Conservation (phyloP, 768 basidiomycete species). For the Fomitopsis pulvina region DNA sequence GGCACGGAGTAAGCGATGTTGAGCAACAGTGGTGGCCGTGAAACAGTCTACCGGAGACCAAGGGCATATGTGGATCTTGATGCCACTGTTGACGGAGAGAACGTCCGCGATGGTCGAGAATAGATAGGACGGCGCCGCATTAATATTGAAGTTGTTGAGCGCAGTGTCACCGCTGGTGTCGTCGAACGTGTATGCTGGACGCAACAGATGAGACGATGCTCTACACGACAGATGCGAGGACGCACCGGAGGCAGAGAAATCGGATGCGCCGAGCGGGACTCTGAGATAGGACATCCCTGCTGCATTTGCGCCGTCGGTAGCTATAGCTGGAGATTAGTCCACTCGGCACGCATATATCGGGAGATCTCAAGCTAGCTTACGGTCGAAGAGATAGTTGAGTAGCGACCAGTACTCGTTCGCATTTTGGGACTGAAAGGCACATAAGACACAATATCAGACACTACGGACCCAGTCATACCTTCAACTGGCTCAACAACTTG, state of each 20-base stretch:
- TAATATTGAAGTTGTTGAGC: conserved; percentile 50
- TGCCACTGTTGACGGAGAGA: conserved; percentile 40
- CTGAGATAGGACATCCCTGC: conserved; percentile 69
- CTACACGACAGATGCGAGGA: background rate
- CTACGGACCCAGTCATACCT: conserved; percentile 34
- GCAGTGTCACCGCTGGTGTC: conserved; percentile 54
- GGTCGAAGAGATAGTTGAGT: conserved; percentile 51
- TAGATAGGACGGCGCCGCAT: conserved; percentile 50
- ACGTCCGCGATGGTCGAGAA: conserved; percentile 65
- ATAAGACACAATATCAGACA: background rate
- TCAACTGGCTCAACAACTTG: conserved; percentile 50
- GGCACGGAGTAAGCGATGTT: background rate
- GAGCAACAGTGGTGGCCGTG: background rate
- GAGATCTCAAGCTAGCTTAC: conserved; percentile 14
- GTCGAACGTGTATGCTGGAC: conserved; percentile 54
- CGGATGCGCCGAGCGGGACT: conserved; percentile 65
- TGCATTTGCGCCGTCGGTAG: conserved; percentile 51
- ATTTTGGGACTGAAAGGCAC: conserved; percentile 37
- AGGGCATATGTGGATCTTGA: conserved; percentile 56
- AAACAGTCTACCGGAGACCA: conserved; percentile 61
- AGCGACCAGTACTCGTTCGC: conserved; percentile 51
- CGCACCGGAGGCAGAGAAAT: conserved; percentile 57
- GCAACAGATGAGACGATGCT: background rate
- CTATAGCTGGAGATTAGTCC: conserved; percentile 15
- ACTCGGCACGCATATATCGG: background rate